A percentile compares a stretch with the other conserved stretches of the same genome.
phyloP scores from a whole-genome alignment of 768 basidiomycete genomes.

The Pleurotus platypus region DNA sequence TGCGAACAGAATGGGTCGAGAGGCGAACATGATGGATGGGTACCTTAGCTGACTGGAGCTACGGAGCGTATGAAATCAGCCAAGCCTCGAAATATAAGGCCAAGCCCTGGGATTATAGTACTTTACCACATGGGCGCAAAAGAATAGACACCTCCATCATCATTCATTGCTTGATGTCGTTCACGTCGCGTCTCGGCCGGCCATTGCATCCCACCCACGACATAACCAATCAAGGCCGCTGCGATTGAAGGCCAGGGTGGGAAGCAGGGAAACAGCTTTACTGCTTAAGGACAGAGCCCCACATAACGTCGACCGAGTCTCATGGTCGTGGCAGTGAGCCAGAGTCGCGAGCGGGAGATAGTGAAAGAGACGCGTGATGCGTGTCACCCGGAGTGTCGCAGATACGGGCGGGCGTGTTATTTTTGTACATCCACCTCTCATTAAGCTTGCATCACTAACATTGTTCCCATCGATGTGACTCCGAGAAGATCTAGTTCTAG shows the following conservation, averaged over 20 bases:
- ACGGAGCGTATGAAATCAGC: neutral
- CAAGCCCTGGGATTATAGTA: neutral
- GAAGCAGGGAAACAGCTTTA: neutral
- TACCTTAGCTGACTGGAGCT: neutral
- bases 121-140: neutral
- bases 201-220: neutral
- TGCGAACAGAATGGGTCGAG: constrained; percentile 21
- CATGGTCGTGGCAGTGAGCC: constrained; percentile 5
- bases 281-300: neutral
- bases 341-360: neutral
- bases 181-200: neutral
- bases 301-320: neutral
- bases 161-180: neutral
- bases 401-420: neutral
- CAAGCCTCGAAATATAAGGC: constrained; percentile 3
- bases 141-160: neutral
- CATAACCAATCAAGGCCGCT: neutral
- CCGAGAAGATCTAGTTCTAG: neutral
- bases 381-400: constrained; percentile 2
- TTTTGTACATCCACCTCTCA: neutral
- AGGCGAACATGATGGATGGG: constrained; percentile 22
- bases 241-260: neutral
- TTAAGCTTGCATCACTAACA: neutral
- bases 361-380: constrained; percentile 2
- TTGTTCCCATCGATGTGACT: constrained; percentile 2